Base-by-base conservation (phyloP, 768 basidiomycete genomes). In the Holtermanniella nyarrowii region DNA sequence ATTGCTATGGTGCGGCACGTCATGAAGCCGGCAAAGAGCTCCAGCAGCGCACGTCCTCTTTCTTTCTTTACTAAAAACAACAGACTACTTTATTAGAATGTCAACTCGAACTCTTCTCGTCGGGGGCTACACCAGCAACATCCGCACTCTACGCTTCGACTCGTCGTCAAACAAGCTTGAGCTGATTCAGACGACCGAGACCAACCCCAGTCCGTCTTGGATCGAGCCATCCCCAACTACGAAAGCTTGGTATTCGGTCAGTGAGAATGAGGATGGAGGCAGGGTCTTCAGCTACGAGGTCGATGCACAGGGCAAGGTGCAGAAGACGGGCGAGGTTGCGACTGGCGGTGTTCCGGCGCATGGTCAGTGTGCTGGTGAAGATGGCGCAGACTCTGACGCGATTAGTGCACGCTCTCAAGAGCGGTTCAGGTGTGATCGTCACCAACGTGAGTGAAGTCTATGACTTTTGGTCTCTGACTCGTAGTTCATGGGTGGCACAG, bases 401-500 rank as follows among this genome's bases (percentile, higher is more conserved):
- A 50, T 78, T 84, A 3, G 86, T 84, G 62, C 78, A 78, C n/a
- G 58, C 86, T 24, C 59, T 80, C 27, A 81, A 79, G 20, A 73
- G 77, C 18, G 76, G 80, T 23, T 72, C 79, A 44, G 78, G 83
- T 42, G 63, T 88, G 21, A 61, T 86, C 41, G 73, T 83, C 49
- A 82, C 79, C 39, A 88, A 88, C 72, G 86, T 89, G 61, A 55
- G 86, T 79, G 22, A n/a, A n/a, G n/a, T 7, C 4, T 3, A 41
- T 39, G 14, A 26, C 39, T 55, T 26, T 24, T 52, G 44, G 11
- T 23, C 40, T 37, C 18, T 37, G 44, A 48, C 43, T n/a, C 5
- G 47, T 20, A 89, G 86, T 89, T 88, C 65, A 78, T 79, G 3
- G 77, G 81, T 0, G 86, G 84, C 21, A 76, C 74, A 1, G 56